Evolutionary conservation across 2,329 filamentous ascomycete genomes (phyloP).

Genomic region (Sporothrix protearum): DNA sequence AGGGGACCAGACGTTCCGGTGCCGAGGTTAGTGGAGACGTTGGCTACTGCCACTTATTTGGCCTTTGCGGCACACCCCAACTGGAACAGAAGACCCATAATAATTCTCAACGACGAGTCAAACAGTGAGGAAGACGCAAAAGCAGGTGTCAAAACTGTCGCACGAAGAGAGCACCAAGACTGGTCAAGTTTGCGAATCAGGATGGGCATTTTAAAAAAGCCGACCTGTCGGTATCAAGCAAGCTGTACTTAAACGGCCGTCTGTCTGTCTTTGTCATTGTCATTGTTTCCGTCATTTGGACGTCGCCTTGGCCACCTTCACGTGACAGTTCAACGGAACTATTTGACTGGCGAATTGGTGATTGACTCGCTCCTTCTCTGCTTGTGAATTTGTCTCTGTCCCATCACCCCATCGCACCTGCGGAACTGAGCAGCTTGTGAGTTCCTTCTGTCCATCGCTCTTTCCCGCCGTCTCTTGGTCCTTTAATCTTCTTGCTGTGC

Average conservation of each 20-base stretch:
- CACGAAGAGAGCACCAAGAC: background rate
- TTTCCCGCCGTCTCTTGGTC: background rate
- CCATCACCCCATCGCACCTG: background rate
- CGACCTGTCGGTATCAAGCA: background rate
- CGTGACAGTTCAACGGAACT: background rate
- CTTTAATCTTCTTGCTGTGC: background rate
- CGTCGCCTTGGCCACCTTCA: background rate
- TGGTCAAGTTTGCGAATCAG: background rate
- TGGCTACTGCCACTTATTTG: background rate
- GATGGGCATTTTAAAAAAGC: background rate
- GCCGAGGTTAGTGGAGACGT: constrained; percentile 19
- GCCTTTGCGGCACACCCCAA: background rate
- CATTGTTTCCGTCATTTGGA: background rate
- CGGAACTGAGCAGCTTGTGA: background rate
- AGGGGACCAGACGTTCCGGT: background rate
- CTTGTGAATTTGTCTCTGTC: background rate
- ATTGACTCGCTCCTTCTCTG: background rate
- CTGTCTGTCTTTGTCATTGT: background rate
- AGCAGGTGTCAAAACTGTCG: background rate
- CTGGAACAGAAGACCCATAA: background rate
- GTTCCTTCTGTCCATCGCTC: background rate
- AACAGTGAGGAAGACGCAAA: background rate
- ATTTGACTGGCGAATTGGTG: background rate
- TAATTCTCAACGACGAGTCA: background rate
- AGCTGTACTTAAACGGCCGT: background rate